Evolutionary conservation across 176 grass and related monocot genomes (phyloP).

Genomic region (Aegilops speltoides): DNA sequence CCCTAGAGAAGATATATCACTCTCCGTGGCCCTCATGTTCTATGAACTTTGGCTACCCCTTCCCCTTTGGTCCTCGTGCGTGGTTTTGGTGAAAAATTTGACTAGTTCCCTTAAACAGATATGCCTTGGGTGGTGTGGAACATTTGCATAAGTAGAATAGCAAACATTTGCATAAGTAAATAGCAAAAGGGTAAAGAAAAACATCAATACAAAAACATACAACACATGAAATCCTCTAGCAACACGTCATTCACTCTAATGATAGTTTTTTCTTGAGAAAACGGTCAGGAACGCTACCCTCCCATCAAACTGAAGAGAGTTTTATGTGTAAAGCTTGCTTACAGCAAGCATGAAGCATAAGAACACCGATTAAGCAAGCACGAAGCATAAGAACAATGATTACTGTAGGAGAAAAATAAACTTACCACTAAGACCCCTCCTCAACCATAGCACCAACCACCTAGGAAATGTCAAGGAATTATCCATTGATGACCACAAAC

Average conservation of each 20-base stretch:
- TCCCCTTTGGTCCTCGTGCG: not conserved
- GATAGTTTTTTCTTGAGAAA: not conserved
- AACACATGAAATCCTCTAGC: not conserved
- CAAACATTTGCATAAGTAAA: not conserved
- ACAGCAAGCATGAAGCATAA: too few species aligned
- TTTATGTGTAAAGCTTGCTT: not conserved
- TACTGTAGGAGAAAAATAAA: too few species aligned
- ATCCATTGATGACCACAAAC: too few species aligned
- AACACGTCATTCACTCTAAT: not conserved
- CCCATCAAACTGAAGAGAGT: not conserved
- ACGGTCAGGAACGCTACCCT: not conserved
- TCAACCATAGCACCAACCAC: too few species aligned
- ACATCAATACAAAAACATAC: not conserved
- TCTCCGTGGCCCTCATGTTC: not conserved
- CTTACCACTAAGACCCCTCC: too few species aligned
- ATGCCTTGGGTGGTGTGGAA: not conserved
- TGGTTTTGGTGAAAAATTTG: not conserved
- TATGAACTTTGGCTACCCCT: not conserved
- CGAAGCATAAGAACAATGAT: too few species aligned
- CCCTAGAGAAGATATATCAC: not conserved
- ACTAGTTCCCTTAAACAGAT: not conserved
- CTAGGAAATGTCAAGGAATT: too few species aligned
- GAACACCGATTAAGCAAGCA: too few species aligned
- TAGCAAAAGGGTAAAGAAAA: not conserved
- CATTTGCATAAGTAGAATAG: not conserved